Percentiles rank a stretch among this genome's conserved stretches.
These are phyloP conservation scores for Phoma sp. DNA, from an alignment of 2,329 filamentous ascomycete genomes.

Conservation along the genomic window DNA sequence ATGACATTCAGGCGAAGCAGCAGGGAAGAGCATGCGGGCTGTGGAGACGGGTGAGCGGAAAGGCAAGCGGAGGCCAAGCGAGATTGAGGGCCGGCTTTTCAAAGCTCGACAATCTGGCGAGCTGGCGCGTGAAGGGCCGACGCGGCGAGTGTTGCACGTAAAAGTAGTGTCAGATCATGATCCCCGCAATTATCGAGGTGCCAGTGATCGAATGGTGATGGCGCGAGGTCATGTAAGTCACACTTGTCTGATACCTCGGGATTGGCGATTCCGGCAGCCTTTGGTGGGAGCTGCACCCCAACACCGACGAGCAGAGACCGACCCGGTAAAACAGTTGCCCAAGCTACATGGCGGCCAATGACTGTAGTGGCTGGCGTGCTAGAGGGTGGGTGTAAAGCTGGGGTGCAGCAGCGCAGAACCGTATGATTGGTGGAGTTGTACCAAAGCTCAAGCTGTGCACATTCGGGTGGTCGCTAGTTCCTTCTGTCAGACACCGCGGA, in stretches of 20 bases:
- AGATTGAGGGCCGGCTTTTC: constrained; percentile 13
- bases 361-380: not conserved
- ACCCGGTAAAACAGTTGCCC: not conserved
- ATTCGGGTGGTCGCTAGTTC: not conserved
- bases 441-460: constrained; percentile 1
- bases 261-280: constrained; percentile 4
- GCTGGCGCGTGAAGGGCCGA: constrained; percentile 3
- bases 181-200: not conserved
- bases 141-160: constrained; percentile 8
- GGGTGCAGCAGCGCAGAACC: constrained; percentile 12
- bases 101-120: not conserved
- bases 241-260: constrained; percentile 10
- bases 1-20: not conserved
- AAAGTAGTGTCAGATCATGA: constrained; percentile 4
- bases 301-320: not conserved
- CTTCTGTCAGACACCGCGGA: constrained; percentile 3
- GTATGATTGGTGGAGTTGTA: constrained; percentile 16
- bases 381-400: constrained; percentile 17
- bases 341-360: constrained; percentile 2
- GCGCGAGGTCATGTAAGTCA: not conserved
- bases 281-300: constrained; percentile 9
- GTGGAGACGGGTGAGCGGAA: constrained; percentile 19
- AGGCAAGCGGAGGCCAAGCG: constrained; percentile 14
- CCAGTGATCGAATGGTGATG: constrained; percentile 7
- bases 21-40: constrained; percentile 11